Evolutionary conservation across 106 monocot genomes (phyloP), one percentile per base, ranked within the genome.

Genomic region (Dendrobium chrysotoxum): DNA sequence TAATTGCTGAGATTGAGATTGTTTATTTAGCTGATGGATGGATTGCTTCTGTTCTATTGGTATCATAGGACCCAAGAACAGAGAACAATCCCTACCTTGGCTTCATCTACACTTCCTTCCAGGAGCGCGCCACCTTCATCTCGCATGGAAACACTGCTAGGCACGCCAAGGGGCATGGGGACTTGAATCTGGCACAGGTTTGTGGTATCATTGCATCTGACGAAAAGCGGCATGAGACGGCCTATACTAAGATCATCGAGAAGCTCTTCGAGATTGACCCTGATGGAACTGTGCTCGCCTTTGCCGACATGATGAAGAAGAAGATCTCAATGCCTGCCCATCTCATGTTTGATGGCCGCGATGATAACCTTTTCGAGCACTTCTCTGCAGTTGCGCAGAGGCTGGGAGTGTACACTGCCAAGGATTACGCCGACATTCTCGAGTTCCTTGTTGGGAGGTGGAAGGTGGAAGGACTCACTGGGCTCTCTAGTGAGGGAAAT

Each of bases 251-350:
- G 85, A 90, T 90, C 20, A 81, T 83, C 17, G 90, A 90, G 85
- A 90, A 90, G 81, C 83, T 90, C 38, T 90, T 90, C 18, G 90
- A 90, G 83, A 57, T 87, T 12, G 90, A 90, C 76, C 85, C 90
- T 17, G 85, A 90, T 50, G 83, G 90, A 47, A 87, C 90, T 1
- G 74, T 90, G 11, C 81, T 90, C 40, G 80, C 85, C 64, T 82
- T 90, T 28, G 87, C 81, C 26, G 90, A 90, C 85, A 90, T 90
- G 90, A 90, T 90, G 90, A 82, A 79, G 78, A 90, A 90, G 85
- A 90, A 87, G 81, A 90, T 90, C 68, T 82, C 89, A 0, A 90
- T 90, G 89, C 89, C 89, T 2, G 89, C 89, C 15, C 89, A 90
- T 38, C 80, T 90, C 57, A 90, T 90, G 89, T 90, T 85, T 28